Evolutionary conservation across 257 asterid genomes (phyloP).

Genomic region (Ballota nigra): DNA sequence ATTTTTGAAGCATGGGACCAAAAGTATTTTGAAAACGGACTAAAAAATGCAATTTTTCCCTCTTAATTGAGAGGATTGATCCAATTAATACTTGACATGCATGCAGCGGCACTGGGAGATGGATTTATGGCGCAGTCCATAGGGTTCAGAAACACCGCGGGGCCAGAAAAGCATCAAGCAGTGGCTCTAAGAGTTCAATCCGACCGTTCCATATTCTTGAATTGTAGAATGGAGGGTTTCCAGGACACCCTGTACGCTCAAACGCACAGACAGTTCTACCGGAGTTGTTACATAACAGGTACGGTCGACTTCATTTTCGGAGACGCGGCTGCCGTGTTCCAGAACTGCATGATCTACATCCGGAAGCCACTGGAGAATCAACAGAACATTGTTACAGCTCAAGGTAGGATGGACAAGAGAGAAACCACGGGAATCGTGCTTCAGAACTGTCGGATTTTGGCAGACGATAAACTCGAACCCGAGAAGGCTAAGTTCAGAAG

Average conservation of each 20-base stretch:
- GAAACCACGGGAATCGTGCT: conserved; percentile 70
- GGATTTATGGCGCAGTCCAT: conserved; percentile 76
- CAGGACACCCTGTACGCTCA: conserved; percentile 63
- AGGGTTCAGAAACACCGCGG: conserved; percentile 89
- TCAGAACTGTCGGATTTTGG: conserved; percentile 59
- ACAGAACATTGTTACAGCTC: conserved; percentile 63
- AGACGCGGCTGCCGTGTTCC: conserved; percentile 69
- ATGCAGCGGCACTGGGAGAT: conserved; percentile 66
- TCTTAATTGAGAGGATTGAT: too few species aligned
- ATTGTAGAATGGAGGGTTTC: conserved; percentile 82
- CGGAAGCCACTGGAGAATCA: conserved; percentile 59
- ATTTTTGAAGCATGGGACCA: too few species aligned
- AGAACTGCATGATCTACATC: conserved; percentile 67
- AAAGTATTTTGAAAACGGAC: too few species aligned
- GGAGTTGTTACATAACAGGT: conserved; percentile 72
- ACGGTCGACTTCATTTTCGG: conserved; percentile 80
- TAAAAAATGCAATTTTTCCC: too few species aligned
- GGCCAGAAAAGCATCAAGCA: conserved; percentile 86
- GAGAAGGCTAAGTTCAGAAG: conserved; percentile 58
- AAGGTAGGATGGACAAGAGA: conserved; percentile 57
- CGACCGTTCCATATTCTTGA: conserved; percentile 60
- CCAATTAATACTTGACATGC: too few species aligned
- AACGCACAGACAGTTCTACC: conserved; percentile 73
- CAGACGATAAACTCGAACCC: conserved; percentile 43
- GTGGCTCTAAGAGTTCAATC: conserved; percentile 85